Evolutionary conservation across 129 eudicot genomes (phyloP), one percentile per base, ranked within the genome.

Genomic region (Heracleum sosnowskyi): DNA sequence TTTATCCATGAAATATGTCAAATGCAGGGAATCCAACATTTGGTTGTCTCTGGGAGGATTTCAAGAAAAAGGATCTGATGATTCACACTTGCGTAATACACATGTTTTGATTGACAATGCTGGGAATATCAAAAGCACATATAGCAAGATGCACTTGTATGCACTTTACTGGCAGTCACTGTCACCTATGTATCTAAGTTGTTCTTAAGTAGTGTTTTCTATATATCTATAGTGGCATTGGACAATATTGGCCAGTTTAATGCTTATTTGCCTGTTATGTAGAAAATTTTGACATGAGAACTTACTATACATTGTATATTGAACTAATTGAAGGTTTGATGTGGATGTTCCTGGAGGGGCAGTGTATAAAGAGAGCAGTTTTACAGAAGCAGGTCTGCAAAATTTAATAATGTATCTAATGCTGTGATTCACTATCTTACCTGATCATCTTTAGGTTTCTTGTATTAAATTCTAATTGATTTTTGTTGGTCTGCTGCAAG

Each of bases 31-130:
- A 73, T 91, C 97, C 31, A 84, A 73, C 75, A 94, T 94, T 73
- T 94, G 98, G 98, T 75, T 94, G 81, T 94, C 98, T 2, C 96
- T 94, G 77, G 98, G 98, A 79, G 98, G 97, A 51, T 94, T 94
- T 78, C 98, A 91, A 75, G 98, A 94, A 77, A 84, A 84, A 81
- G 97, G 93, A 76, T 88, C 91, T 4, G 97, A 94, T 76, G 93
- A 87, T 79, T 84, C 88, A 33, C 98, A 90, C 82, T 82, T 93
- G 76, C 71, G 96, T 75, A 93, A 93, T 79, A 80, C 96, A 51
- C 97, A 91, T 69, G 96, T 93, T 49, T 57, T 93, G 80, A 87
- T 93, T 69, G 97, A 93, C 84, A 92, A 91, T 83, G 64, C 85
- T 78, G 98, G 98, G 60, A 85, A 83, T 63, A 88, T 93, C 73